Conservation (phyloP, 202 grass and related monocot species). For the Carex arenaria region DNA sequence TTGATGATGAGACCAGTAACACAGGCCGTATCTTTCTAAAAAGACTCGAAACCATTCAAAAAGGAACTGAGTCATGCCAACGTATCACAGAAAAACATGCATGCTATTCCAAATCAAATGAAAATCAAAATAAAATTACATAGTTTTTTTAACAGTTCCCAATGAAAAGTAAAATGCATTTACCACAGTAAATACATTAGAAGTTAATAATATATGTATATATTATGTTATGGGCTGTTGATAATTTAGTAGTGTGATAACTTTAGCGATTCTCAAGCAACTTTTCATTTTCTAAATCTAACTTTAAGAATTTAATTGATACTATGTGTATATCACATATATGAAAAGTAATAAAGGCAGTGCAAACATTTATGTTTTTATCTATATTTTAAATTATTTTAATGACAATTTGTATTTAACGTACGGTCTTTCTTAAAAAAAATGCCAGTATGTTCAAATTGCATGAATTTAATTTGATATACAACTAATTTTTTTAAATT, state of each 20-base stretch:
- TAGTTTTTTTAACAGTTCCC: not conserved
- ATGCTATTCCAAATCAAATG: slow-evolving; percentile 19
- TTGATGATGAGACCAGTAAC: not conserved
- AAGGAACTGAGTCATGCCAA: slow-evolving; percentile 11
- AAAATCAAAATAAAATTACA: slow-evolving; percentile 17
- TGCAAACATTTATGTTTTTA: too few relatives aligned
- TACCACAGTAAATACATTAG: not conserved
- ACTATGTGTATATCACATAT: not conserved
- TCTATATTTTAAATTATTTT: not conserved
- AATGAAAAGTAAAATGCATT: not conserved
- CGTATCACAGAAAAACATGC: slow-evolving; percentile 32
- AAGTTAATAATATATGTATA: not conserved
- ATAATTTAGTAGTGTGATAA: not conserved
- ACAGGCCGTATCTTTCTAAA: slow-evolving; percentile 38
- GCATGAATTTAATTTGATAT: not conserved
- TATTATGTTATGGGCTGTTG: not conserved
- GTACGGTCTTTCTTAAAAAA: not conserved
- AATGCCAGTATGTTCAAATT: not conserved
- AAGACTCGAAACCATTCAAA: slow-evolving; percentile 37
- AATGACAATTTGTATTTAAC: not conserved
- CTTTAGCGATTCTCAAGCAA: not conserved
- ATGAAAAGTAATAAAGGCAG: not conserved
- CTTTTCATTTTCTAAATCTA: not conserved
- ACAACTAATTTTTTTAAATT: too few relatives aligned
- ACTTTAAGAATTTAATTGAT: not conserved